A percentile compares a stretch with the other conserved stretches of the same genome.
These are phyloP conservation scores for Hypoxylon sp. DNA, from an alignment of 2,329 filamentous ascomycete species.

Conservation along the genomic window DNA sequence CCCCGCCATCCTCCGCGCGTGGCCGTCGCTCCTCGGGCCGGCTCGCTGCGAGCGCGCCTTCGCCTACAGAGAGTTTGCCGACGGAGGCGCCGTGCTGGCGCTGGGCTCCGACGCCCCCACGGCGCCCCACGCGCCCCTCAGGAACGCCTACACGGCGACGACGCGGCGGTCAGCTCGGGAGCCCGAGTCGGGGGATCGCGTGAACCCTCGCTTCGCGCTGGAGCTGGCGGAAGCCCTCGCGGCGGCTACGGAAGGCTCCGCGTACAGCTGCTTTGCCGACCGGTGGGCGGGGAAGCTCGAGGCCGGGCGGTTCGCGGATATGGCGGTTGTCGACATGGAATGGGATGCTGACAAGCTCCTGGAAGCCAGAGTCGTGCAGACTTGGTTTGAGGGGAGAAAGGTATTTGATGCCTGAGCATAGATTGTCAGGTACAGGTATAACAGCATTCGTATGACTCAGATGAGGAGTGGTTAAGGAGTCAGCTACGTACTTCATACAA, in stretches of 20 bases:
- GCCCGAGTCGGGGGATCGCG: conserved; percentile 45
- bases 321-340: conserved; percentile 55
- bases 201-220: conserved; percentile 54
- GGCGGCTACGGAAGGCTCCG: conserved; percentile 53
- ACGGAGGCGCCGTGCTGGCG: conserved; percentile 53
- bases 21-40: conserved; percentile 64
- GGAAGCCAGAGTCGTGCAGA: conserved; percentile 50
- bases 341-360: conserved; percentile 51
- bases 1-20: conserved; percentile 67
- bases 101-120: conserved; percentile 57
- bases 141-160: conserved; percentile 56
- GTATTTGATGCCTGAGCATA: conserved; percentile 41
- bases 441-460: background rate
- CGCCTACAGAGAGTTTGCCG: conserved; percentile 67
- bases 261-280: conserved; percentile 55
- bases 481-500: no score
- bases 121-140: conserved; percentile 53
- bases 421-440: background rate
- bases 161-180: conserved; percentile 54
- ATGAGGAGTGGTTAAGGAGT: background rate
- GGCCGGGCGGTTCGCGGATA: conserved; percentile 55
- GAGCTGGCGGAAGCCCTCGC: conserved; percentile 51
- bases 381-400: conserved; percentile 52
- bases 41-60: conserved; percentile 66
- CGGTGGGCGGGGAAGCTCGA: conserved; percentile 53